phyloP scores from a whole-genome alignment of 2,329 filamentous ascomycete species.

The Cadophora sp. region DNA sequence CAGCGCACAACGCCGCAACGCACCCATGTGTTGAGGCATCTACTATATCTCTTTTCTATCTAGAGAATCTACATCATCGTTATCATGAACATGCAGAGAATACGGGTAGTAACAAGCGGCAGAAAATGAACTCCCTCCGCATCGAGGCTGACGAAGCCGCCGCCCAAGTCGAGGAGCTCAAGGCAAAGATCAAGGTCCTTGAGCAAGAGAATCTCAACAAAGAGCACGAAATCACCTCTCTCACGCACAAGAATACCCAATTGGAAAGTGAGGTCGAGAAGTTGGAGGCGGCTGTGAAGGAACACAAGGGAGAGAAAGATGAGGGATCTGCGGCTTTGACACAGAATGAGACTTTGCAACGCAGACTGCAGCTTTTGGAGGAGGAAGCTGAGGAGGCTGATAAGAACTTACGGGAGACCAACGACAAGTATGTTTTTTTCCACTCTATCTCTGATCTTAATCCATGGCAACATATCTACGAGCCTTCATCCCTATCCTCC shows the following conservation, averaged over 20 bases:
- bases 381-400: conserved; percentile 97
- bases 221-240: conserved; percentile 97
- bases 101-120: conserved; percentile 9
- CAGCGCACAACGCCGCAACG: conserved; percentile 5
- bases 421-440: conserved; percentile 85
- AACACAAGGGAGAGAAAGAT: conserved; percentile 85
- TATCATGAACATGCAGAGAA: conserved; percentile 2
- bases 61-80: conserved; percentile 4
- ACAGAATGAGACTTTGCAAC: conserved; percentile 89
- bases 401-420: conserved; percentile 94
- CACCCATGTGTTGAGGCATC: conserved; percentile 8
- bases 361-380: conserved; percentile 94
- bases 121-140: conserved; percentile 97
- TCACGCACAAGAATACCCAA: conserved; percentile 92
- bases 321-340: conserved; percentile 83
- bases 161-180: conserved; percentile 84
- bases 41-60: conserved; percentile 3
- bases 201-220: conserved; percentile 96
- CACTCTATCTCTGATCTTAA: neutral
- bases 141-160: conserved; percentile 88
- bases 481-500: no score
- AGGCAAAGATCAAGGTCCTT: conserved; percentile 83
- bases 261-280: conserved; percentile 93
- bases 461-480: no score
- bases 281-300: conserved; percentile 82